Base-by-base conservation (phyloP, 2,329 filamentous ascomycete species). In the Emericellopsis cladophorae region DNA sequence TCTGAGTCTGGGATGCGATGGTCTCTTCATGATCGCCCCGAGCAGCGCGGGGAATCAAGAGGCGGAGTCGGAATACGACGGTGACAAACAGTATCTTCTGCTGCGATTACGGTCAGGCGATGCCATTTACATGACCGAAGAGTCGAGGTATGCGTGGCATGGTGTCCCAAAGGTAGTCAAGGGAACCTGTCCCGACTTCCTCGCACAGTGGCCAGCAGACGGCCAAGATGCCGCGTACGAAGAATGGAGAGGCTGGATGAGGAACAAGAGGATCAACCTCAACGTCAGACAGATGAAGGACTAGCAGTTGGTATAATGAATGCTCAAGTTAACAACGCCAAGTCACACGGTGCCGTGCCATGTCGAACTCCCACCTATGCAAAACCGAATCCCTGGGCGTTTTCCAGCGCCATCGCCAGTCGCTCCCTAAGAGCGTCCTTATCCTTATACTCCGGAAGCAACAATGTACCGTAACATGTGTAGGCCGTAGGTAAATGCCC, bases 91-190 rank as follows among this genome's bases (percentile, higher is more conserved):
- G 21, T 74, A 72, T 45, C 54, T 83, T 5, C 61, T 80, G 2
- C 54, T 94, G 31, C 70, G 82, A 18, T 66, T 96, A 31, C 72
- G 80, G 21, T 94, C 87, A 1, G 90, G 92, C 0, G 90, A 95
- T 63, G 87, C 80, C 1, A 77, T 96, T 1, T 88, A 93, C 54
- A 96, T 98, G 90, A 80, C 76, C 39, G 74, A 82, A 16, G 69
- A 78, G 43, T 82, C 85, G 4, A 72, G 92, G 35, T 94, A 87
- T 60, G 89, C 90, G 2, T 96, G 90, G 90, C 92, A 96, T 62
- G 89, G 85, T 11, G 88, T 96, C 11, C 89, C 92, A 6, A 92
- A 89, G 57, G 81, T 96, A 11, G 54, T 95, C 31, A 72, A 77
- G 37, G 75, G 66, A 1, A 94, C 86, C 0, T 96, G 89, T 59